Conservation (phyloP, 169 alveolate species). For the Plasmodium cynomolgi region DNA sequence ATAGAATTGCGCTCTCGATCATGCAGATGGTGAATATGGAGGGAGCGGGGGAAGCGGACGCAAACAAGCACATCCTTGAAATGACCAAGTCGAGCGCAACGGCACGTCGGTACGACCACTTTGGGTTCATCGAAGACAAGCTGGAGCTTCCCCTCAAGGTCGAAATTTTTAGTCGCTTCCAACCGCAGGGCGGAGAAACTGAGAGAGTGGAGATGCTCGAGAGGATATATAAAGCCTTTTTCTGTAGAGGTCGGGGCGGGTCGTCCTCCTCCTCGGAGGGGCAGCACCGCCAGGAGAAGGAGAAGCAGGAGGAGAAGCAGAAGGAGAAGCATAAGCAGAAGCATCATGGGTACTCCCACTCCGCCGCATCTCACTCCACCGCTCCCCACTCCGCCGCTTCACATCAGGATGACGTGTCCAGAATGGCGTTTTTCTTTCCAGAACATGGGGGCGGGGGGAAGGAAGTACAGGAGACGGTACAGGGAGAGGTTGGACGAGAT, state of each 20-base stretch:
- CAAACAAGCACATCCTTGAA: conserved; percentile 49
- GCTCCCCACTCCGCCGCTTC: neutral
- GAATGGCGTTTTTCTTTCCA: neutral
- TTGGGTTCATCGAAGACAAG: conserved; percentile 8
- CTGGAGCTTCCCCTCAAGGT: conserved; percentile 8
- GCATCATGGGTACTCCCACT: neutral
- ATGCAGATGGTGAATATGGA: conserved; percentile 10
- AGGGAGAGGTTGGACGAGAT: neutral
- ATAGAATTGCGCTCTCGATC: conserved; percentile 9
- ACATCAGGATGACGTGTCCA: neutral
- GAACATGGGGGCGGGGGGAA: neutral
- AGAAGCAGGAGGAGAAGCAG: too few relatives aligned
- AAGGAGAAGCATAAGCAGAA: neutral
- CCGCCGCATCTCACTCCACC: too few relatives aligned
- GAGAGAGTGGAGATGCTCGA: neutral
- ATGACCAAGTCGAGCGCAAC: conserved; percentile 30
- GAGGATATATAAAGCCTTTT: conserved; percentile 16
- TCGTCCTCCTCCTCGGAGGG: neutral
- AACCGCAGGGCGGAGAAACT: conserved; percentile 5
- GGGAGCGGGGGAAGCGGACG: conserved; percentile 5
- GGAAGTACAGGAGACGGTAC: neutral
- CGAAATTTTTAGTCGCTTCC: conserved; percentile 32
- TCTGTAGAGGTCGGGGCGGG: neutral
- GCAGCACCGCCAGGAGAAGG: neutral
- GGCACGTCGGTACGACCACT: conserved; percentile 29